These are phyloP conservation scores for Starmera pachycereana DNA, from an alignment of 805 yeast species.

Conservation along the genomic window DNA sequence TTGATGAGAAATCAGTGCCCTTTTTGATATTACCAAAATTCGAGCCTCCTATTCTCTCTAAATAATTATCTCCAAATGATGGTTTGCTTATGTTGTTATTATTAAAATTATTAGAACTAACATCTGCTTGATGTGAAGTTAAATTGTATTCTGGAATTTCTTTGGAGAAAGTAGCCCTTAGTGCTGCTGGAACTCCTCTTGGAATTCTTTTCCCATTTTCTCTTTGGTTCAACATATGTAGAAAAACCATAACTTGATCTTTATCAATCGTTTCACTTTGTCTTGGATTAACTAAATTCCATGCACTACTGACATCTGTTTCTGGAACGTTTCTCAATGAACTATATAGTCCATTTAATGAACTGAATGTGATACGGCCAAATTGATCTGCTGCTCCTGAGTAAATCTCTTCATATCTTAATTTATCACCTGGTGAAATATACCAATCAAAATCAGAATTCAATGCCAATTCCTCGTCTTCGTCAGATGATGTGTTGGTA, in stretches of 20 bases:
- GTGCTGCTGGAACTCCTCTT: conserved; percentile 84
- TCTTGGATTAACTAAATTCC: conserved; percentile 93
- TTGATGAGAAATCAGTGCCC: conserved; percentile 66
- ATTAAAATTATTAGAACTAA: conserved; percentile 14
- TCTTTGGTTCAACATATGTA: conserved; percentile 87
- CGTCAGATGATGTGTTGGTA: conserved; percentile 39
- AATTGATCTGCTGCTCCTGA: conserved; percentile 61
- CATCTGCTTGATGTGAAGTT: conserved; percentile 41
- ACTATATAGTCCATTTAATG: conserved; percentile 57
- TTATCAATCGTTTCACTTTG: conserved; percentile 81
- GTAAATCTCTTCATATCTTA: conserved; percentile 71
- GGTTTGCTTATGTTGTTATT: conserved; percentile 15
- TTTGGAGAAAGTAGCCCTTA: conserved; percentile 86
- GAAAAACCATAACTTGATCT: conserved; percentile 81
- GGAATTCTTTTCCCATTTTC: conserved; percentile 81
- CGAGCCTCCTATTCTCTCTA: conserved; percentile 45
- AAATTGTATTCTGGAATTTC: conserved; percentile 68
- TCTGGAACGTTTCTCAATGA: conserved; percentile 67
- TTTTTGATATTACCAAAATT: conserved; percentile 21
- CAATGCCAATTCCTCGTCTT: conserved; percentile 27
- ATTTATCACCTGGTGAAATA: conserved; percentile 79
- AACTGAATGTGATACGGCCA: conserved; percentile 71
- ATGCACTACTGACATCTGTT: conserved; percentile 78
- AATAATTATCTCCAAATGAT: conserved; percentile 43
- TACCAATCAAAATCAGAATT: conserved; percentile 76